Evolutionary conservation across 2,329 filamentous ascomycete species (phyloP).

Genomic region (Coleophoma cylindrospora): DNA sequence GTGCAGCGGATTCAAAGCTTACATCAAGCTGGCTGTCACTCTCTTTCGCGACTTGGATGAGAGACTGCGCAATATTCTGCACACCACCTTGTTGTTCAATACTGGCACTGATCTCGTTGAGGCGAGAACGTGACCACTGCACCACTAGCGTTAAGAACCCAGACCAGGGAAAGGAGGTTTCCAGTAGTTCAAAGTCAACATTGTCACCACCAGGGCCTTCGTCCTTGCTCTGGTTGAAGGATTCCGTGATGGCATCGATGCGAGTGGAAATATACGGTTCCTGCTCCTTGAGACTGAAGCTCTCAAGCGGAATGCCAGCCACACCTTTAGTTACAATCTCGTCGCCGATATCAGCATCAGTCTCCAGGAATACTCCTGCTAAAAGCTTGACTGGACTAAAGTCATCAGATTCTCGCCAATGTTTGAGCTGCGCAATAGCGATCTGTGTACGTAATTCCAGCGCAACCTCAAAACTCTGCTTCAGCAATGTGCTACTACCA

Average conservation of each 20-base stretch:
- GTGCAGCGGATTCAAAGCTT: conserved; percentile 6
- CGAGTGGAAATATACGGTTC: conserved; percentile 27
- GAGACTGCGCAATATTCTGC: conserved; percentile 21
- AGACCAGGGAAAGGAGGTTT: conserved; percentile 42
- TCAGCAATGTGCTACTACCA: conserved; percentile 34
- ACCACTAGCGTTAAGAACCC: conserved; percentile 37
- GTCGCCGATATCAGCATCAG: conserved; percentile 27
- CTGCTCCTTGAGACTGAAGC: conserved; percentile 20
- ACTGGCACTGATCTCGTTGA: conserved; percentile 36
- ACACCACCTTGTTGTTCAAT: conserved; percentile 38
- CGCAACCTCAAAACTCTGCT: conserved; percentile 41
- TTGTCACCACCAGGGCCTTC: conserved; percentile 17
- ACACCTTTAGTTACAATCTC: conserved; percentile 27
- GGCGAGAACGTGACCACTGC: conserved; percentile 39
- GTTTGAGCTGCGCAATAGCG: conserved; percentile 37
- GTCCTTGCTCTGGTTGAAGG: conserved; percentile 27
- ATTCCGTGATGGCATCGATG: conserved; percentile 29
- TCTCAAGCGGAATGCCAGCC: conserved; percentile 18
- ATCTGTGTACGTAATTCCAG: conserved; percentile 51
- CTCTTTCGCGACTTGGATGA: conserved; percentile 27
- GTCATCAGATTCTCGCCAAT: conserved; percentile 20
- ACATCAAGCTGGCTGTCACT: conserved; percentile 19
- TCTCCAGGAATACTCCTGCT: conserved; percentile 32
- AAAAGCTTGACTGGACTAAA: conserved; percentile 36
- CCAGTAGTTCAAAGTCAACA: conserved; percentile 37